Evolutionary conservation across 2,329 filamentous ascomycete species (phyloP), one percentile per base, ranked within the genome.

Genomic region (Pseudogymnoascus sp.): DNA sequence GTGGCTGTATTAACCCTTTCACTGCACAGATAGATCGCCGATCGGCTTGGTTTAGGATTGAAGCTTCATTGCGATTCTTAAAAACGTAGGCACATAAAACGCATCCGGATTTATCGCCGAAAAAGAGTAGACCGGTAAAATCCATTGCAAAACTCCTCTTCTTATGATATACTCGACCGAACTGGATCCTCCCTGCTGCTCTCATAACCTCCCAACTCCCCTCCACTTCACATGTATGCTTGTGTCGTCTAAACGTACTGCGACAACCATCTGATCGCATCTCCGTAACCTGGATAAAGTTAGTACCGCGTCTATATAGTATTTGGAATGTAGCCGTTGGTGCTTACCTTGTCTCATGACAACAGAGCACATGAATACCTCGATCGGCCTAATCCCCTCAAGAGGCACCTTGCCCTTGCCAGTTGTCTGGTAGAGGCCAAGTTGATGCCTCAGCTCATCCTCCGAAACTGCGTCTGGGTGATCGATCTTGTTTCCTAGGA

Each of bases 401-500:
- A 95, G 82, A 67, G 89, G 90, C 67, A 96, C 88, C 83, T 96
- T 96, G 78, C 92, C 92, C 85, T 97, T 96, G 72, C 93, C 93
- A 66, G 91, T 96, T 63, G 93, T 96, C 79, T 97, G 93, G 80
- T 96, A 97, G 73, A 99, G 79, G 67, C 95, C 95, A 64, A 99
- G 83, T 76, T 93, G 89, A 75, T 93, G 88, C 77, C 95, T 86
- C 74, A 97, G 84, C 80, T 97, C 91, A 72, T 97, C 93, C 83
- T 99, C 95, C 68, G 89, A 93, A 62, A 97, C 88, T 67, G 95
- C 95, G 70, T 96, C 90, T 62, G 93, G 93, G 81, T 97, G 93
- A 77, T 99, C 95, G 77, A 99, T 99, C 87, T 99, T 99, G 87
- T 99, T 99, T 71, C 95, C 95, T 67, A 99, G 86, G 71, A 99